Conservation (phyloP, 345 rosid species). For the Eutrema yunnanense region DNA sequence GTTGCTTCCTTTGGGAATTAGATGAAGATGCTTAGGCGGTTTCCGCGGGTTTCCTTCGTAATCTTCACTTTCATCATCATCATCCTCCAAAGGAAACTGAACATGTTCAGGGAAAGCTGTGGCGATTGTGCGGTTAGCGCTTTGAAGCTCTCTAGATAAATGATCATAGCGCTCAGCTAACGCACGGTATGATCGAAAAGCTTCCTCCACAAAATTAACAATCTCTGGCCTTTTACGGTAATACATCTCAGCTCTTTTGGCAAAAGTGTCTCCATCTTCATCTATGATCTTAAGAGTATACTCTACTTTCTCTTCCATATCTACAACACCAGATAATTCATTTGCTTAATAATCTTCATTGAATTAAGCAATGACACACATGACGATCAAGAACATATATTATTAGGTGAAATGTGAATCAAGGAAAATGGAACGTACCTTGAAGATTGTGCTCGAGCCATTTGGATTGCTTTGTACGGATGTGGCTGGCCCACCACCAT, state of each 20-base stretch:
- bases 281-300: slow-evolving; percentile 56
- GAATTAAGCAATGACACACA: background rate
- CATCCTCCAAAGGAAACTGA: slow-evolving; percentile 47
- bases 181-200: slow-evolving; percentile 60
- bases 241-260: slow-evolving; percentile 71
- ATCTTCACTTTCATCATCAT: slow-evolving; percentile 33
- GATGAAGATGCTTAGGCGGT: slow-evolving; percentile 24
- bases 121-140: slow-evolving; percentile 75
- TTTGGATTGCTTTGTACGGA: slow-evolving; percentile 80
- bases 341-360: background rate
- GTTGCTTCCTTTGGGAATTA: slow-evolving; percentile 13
- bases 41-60: slow-evolving; percentile 2
- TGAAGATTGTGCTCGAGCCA: slow-evolving; percentile 79
- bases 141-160: slow-evolving; percentile 66
- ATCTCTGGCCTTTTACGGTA: slow-evolving; percentile 73
- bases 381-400: background rate
- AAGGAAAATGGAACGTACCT: slow-evolving; percentile 29
- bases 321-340: slow-evolving; percentile 26
- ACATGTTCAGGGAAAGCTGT: slow-evolving; percentile 66
- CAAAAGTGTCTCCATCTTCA: slow-evolving; percentile 69
- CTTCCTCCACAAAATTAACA: slow-evolving; percentile 54
- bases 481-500: slow-evolving; percentile 97
- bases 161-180: slow-evolving; percentile 70
- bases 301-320: slow-evolving; percentile 64
- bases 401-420: background rate